Percentiles rank a stretch among this genome's conserved stretches.
Evolutionary conservation across 768 basidiomycete genomes (phyloP).

Genomic region (Pisolithus sp.): DNA sequence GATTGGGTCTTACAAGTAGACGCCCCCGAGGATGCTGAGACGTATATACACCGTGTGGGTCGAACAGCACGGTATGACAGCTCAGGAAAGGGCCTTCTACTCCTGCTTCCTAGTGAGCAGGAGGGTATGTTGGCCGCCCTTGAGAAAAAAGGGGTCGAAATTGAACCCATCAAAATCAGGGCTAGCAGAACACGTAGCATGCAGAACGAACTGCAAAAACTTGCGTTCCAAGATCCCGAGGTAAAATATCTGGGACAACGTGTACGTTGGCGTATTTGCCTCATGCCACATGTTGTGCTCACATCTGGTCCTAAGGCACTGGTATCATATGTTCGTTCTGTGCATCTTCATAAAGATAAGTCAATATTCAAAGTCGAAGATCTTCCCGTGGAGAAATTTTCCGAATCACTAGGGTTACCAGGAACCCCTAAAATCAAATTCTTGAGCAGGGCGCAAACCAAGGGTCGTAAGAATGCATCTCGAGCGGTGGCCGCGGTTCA

Average conservation of each 20-base stretch:
- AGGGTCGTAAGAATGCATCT: constrained; percentile 71
- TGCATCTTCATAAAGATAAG: constrained; percentile 93
- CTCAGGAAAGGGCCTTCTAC: constrained; percentile 76
- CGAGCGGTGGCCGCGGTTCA: constrained; percentile 35
- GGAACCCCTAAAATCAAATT: constrained; percentile 97
- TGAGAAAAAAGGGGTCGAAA: constrained; percentile 61
- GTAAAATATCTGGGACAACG: constrained; percentile 95
- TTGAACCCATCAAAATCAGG: constrained; percentile 82
- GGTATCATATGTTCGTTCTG: constrained; percentile 89
- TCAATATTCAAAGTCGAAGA: constrained; percentile 80
- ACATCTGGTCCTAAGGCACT: constrained; percentile 59
- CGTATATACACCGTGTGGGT: constrained; percentile 95
- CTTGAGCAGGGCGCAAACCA: constrained; percentile 56
- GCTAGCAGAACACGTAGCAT: constrained; percentile 81
- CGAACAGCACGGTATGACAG: constrained; percentile 92
- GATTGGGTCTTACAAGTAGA: constrained; percentile 97
- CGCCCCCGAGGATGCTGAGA: constrained; percentile 95
- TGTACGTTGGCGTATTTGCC: constrained; percentile 39
- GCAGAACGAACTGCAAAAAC: constrained; percentile 82
- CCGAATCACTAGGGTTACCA: constrained; percentile 86
- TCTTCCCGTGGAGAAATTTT: constrained; percentile 78
- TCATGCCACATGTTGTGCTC: background rate
- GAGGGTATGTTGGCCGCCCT: constrained; percentile 78
- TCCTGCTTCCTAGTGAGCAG: constrained; percentile 88
- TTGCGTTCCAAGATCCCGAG: constrained; percentile 92